Percentiles rank a stretch among this genome's conserved stretches.
phyloP scores from a whole-genome alignment of 345 rosid species.

The Cardamine chenopodiifolia region DNA sequence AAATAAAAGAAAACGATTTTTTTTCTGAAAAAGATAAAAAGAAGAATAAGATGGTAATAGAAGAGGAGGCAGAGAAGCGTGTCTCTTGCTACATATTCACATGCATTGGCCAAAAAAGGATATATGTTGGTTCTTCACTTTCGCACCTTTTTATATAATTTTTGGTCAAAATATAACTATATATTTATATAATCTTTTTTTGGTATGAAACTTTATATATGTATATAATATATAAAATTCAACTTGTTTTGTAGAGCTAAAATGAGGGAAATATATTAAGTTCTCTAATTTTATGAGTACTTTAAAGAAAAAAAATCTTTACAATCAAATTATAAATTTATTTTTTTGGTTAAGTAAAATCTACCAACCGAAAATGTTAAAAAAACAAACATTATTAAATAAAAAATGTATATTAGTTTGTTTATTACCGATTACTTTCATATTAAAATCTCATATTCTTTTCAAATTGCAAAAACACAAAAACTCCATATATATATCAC shows the following conservation, averaged over 20 bases:
- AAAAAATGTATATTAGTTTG: too few species aligned
- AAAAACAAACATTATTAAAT: too few species aligned
- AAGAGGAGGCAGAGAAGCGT: constrained; percentile 45
- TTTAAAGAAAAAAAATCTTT: too few species aligned
- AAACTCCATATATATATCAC: too few species aligned
- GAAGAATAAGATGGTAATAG: constrained; percentile 18
- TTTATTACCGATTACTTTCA: too few species aligned
- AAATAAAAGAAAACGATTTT: not conserved
- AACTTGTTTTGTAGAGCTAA: not conserved
- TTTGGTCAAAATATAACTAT: too few species aligned
- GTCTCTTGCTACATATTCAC: constrained; percentile 42
- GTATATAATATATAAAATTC: not conserved
- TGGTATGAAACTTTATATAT: too few species aligned
- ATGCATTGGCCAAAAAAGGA: constrained; percentile 46
- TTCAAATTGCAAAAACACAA: too few species aligned
- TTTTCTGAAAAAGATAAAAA: not conserved
- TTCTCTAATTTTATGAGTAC: not conserved
- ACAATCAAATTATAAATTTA: too few species aligned
- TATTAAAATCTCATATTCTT: too few species aligned
- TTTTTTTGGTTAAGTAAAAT: too few species aligned
- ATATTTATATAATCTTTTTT: not conserved
- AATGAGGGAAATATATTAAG: not conserved
- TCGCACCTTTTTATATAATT: not conserved
- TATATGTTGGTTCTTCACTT: constrained; percentile 37
- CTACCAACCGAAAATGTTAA: too few species aligned